These are phyloP conservation scores for Tolypocladium inflatum DNA, from an alignment of 2,329 filamentous ascomycete species.

Conservation along the genomic window DNA sequence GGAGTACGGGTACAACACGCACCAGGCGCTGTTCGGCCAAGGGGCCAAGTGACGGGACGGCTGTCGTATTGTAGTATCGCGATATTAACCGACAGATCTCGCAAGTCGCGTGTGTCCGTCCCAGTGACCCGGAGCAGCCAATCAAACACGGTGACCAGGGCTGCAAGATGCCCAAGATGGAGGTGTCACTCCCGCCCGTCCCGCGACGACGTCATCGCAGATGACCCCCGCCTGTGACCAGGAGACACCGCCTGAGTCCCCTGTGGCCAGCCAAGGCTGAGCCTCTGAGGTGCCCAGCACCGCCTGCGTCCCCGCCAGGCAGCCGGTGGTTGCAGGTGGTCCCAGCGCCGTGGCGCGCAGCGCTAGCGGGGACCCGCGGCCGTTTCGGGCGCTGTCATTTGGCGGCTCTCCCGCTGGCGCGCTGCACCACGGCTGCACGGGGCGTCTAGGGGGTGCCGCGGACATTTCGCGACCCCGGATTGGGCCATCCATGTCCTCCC, in stretches of 20 bases:
- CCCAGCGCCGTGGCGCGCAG: not conserved
- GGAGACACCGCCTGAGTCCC: not conserved
- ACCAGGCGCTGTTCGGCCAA: constrained; percentile 45
- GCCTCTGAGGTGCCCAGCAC: not conserved
- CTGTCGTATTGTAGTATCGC: not conserved
- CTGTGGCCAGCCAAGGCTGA: not conserved
- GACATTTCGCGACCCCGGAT: not conserved
- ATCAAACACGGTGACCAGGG: not conserved
- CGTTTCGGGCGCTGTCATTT: not conserved
- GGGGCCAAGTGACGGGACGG: constrained; percentile 26
- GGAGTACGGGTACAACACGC: constrained; percentile 57
- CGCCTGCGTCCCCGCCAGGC: not conserved
- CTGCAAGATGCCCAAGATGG: not conserved
- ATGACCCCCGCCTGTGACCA: not conserved
- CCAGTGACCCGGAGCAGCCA: not conserved
- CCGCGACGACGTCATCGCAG: not conserved
- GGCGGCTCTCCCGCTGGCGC: not conserved
- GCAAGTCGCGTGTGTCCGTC: not conserved
- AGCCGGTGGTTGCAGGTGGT: not conserved
- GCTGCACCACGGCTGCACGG: not conserved
- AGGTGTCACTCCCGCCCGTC: not conserved
- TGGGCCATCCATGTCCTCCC: not conserved
- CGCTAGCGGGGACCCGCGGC: not conserved
- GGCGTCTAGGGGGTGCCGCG: not conserved
- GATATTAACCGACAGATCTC: not conserved